phyloP scores from a whole-genome alignment of 2,329 filamentous ascomycete genomes.

The Pseudocercospora crystallina region DNA sequence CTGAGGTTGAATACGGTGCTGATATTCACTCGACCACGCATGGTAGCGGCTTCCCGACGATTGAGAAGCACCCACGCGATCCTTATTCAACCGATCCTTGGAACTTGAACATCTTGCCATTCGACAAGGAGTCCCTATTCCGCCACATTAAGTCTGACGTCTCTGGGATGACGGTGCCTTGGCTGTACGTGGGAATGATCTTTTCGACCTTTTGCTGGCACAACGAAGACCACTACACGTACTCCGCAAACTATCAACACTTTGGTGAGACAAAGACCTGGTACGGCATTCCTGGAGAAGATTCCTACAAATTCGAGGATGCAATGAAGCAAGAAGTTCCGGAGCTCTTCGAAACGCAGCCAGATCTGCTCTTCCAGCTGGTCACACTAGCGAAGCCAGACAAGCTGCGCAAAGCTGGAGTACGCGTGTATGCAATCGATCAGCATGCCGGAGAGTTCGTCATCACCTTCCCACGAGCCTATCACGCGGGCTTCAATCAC shows the following conservation, averaged over 20 bases:
- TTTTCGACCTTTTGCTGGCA: constrained; percentile 99
- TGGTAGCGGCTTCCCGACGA: constrained; percentile 92
- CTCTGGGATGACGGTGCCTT: constrained; percentile 98
- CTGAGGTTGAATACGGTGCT: constrained; percentile 96
- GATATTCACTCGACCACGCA: constrained; percentile 98
- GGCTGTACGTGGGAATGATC: constrained; percentile 99
- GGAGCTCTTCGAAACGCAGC: constrained; percentile 94
- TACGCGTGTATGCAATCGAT: constrained; percentile 91
- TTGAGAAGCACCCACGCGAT: constrained; percentile 85
- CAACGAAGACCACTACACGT: constrained; percentile 96
- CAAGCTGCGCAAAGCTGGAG: constrained; percentile 87
- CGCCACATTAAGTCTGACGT: constrained; percentile 97
- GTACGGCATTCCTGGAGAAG: constrained; percentile 95
- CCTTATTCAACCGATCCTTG: constrained; percentile 86
- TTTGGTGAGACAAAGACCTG: constrained; percentile 98
- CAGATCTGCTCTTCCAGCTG: constrained; percentile 91
- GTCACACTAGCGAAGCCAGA: constrained; percentile 95
- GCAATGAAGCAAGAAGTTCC: constrained; percentile 95
- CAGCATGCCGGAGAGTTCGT: constrained; percentile 95
- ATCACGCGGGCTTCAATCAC: constrained; percentile 97
- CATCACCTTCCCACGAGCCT: constrained; percentile 93
- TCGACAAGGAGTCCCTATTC: constrained; percentile 89
- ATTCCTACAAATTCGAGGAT: constrained; percentile 90
- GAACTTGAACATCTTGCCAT: constrained; percentile 91
- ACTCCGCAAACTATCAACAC: constrained; percentile 97